These are phyloP conservation scores for Royoungia palumana DNA, from an alignment of 768 basidiomycete species.

Conservation along the genomic window DNA sequence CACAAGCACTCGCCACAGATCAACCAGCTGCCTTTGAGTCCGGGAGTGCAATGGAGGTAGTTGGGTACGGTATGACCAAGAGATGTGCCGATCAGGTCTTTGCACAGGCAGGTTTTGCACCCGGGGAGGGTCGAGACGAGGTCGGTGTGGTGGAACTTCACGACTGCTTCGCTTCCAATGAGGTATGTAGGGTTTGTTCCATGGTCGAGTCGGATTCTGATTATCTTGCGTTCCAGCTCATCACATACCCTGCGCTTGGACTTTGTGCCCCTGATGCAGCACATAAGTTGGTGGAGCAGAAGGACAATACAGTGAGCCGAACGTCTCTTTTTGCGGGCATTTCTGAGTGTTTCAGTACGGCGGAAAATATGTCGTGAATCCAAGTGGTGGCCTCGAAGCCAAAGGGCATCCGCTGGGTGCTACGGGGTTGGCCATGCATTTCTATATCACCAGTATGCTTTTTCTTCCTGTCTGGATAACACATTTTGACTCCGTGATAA, in stretches of 20 bases:
- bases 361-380: conserved; percentile 82
- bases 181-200: conserved; percentile 41
- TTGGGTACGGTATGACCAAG: conserved; percentile 79
- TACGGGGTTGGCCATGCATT: conserved; percentile 83
- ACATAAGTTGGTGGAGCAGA: conserved; percentile 66
- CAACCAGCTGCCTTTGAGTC: conserved; percentile 60
- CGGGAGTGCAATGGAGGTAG: conserved; percentile 71
- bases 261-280: conserved; percentile 66
- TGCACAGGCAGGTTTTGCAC: conserved; percentile 61
- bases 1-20: conserved; percentile 65
- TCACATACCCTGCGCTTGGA: conserved; percentile 79
- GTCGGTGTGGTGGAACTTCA: conserved; percentile 86
- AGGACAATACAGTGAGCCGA: conserved; percentile 70
- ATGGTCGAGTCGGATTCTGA: not conserved
- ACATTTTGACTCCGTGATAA: conserved; percentile 1
- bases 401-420: conserved; percentile 86
- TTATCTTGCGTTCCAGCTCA: conserved; percentile 44
- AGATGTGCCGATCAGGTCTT: conserved; percentile 67
- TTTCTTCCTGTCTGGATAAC: not conserved
- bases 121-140: conserved; percentile 60
- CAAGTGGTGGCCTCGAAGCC: conserved; percentile 83
- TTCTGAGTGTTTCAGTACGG: conserved; percentile 51
- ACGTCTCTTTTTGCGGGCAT: not conserved
- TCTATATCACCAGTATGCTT: conserved; percentile 71
- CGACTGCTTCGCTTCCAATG: conserved; percentile 82